Evolutionary conservation across 23 red algal genomes (phyloP), one percentile per base, ranked within the genome.

Genomic region (Chondrus crispus): DNA sequence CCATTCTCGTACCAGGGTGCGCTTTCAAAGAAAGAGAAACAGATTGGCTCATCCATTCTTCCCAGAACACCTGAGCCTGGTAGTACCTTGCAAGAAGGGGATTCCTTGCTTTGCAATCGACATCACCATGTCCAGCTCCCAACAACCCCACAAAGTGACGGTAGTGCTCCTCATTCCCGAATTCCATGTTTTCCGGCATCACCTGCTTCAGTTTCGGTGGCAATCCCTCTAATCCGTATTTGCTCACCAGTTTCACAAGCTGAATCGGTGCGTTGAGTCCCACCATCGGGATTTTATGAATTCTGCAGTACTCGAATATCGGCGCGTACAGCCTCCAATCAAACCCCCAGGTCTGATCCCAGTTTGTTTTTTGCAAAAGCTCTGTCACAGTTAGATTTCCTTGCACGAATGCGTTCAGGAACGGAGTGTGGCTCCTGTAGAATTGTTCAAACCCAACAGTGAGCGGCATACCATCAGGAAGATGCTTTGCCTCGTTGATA

Each of bases 371-470:
- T 38, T 90, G 75, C 62, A 90, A 47, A 53, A 98, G 52, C 7
- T 62, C 63, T 29, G 70, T 60, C 37, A 98, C 46, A 33, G 57
- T 69, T 38, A 98, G 89, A 9, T 60, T 26, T 13, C 92, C 92
- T 16, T 70, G 73, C 40, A 98, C 85, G 54, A 95, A 98, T 18
- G 32, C 53, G 73, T 98, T 76, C 69, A 98, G 69, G 58, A 86
- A 41, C 46, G 44, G 50, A 84, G 84, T 76, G 40, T 98, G 96
- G 33, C 85, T 77, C 18, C 86, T 80, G 40, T 95, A 91, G 80
- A 98, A 98, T 54, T 95, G 91, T 62, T 98, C 96, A 46, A 98
- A 87, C 46, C 96, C 96, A 50, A 98, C 90, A 45, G 74, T 89
- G 19, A 98, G 86, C 38, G 74, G 79, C 46, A 62, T 85, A 11